Evolutionary conservation across 2,329 filamentous ascomycete species (phyloP), one percentile per base, ranked within the genome.

Genomic region (Nemania sp.): DNA sequence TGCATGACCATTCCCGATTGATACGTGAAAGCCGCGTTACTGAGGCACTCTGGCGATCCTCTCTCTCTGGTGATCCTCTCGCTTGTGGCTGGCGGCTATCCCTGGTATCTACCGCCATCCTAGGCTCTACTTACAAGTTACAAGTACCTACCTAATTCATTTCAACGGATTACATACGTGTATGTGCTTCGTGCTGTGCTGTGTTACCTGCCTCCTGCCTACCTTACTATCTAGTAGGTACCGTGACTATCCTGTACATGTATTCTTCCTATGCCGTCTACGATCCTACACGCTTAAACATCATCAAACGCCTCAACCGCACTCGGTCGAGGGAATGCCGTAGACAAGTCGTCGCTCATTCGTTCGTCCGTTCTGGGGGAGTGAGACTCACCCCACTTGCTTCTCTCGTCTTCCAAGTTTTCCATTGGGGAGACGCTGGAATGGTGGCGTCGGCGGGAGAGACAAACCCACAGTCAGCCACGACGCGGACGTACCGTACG

Each of bases 401-500:
- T 59, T 50, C 53, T 45, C 45, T 51, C 4, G 48, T 13, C 15
- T 56, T 56, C 42, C 35, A 39, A 18, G 49, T n/a, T 25, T 49
- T 46, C 59, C 40, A 61, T 62, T 65, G 62, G 25, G 25, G 61
- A 37, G 52, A 50, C 37, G 39, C 45, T 49, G 53, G 49, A 51
- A 60, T 55, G 21, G 64, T 62, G 64, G 63, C 60, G 60, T 51
- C 56, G 47, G 43, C 54, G 48, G 57, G 58, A 61, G 49, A 51
- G 43, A 57, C 54, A 49, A n/a, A 7, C 47, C 57, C 59, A 48
- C 47, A 48, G 47, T 35, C 42, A 52, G 62, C 62, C 58, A 58
- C 57, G 58, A 55, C 55, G 51, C 25, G 3, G 25, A 29, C 25
- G 37, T 32, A 48, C 45, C 29, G 45, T 48, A 48, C 43, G 47